Evolutionary conservation across 1,284 basidiomycete species (phyloP), one percentile per base, ranked within the genome.

Genomic region (Ceratobasidium sp.): DNA sequence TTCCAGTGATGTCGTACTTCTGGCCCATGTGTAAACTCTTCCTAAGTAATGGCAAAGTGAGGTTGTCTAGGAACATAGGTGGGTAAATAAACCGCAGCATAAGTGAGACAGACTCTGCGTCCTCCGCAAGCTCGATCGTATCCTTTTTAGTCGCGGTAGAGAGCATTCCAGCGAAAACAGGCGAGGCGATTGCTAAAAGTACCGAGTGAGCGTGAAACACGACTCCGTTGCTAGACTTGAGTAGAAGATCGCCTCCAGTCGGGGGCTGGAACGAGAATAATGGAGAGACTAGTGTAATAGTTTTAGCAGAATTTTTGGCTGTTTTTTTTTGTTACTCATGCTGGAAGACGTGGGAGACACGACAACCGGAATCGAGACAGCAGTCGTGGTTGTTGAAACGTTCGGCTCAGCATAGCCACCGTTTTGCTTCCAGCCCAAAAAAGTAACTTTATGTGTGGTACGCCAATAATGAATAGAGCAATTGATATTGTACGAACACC

Each of bases 21-120:
- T 48, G 69, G 6, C 56, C 69, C 6, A 71, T 40, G 28, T 10
- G 26, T 3, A 71, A 42, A 23, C 56, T 42, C 26, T 59, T 71
- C 15, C 44, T 40, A n/a, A 71, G 40, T 15, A 12, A 20, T 3
- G 38, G 40, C 7, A 61, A 38, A 23, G 69, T 9, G 10, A 42
- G 9, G 23, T 26, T 46, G n/a, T 28, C 42, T 13, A 40, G 52
- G 17, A 56, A 71, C 28, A 7, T 61, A 7, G 56, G 38, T 17
- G 69, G 69, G 28, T 71, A 71, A 13, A 71, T 61, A 42, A 59
- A 56, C 12, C 40, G 52, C 3, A 71, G 56, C 69, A 71, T 71
- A 9, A 71, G 54, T 13, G 52, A 44, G 9, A 71, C 56, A 9
- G 69, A 59, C 28, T 71, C 56, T 13, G 69, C 12, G 40, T 71